A percentile compares a stretch with the other conserved stretches of the same genome.
These are phyloP conservation scores for Aspergillus haitiensis DNA, from an alignment of 495 filamentous ascomycete genomes.

Conservation along the genomic window DNA sequence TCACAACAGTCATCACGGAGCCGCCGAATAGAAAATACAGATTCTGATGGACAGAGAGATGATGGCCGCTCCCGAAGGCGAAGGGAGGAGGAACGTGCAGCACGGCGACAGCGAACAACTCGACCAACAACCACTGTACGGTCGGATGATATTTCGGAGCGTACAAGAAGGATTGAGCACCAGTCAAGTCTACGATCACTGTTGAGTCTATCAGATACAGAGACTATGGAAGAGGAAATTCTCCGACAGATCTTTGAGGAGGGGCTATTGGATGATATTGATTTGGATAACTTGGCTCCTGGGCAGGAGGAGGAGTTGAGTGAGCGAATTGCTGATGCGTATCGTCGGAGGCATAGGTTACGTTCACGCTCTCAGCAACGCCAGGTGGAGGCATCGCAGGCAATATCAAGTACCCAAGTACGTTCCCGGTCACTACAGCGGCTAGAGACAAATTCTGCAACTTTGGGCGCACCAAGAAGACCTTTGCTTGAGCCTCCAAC, in stretches of 20 bases:
- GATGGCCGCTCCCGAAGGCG: conserved; percentile 43
- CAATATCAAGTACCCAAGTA: conserved; percentile 29
- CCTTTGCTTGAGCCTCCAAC: conserved; percentile 51
- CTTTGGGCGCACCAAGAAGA: conserved; percentile 31
- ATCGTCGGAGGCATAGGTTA: conserved; percentile 64
- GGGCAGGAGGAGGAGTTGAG: conserved; percentile 81
- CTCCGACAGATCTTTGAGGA: conserved; percentile 85
- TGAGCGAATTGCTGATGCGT: conserved; percentile 84
- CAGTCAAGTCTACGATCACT: conserved; percentile 84
- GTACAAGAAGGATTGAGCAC: conserved; percentile 67
- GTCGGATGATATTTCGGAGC: conserved; percentile 25
- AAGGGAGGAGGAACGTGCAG: conserved; percentile 46
- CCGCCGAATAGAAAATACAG: conserved; percentile 33
- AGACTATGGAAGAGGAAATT: conserved; percentile 86
- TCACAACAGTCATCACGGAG: conserved; percentile 26
- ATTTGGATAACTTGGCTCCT: conserved; percentile 76
- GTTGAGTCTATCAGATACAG: conserved; percentile 72
- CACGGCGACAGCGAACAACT: conserved; percentile 28
- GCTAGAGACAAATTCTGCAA: conserved; percentile 17
- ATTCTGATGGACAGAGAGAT: conserved; percentile 34
- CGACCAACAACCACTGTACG: background rate
- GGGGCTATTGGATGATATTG: conserved; percentile 79
- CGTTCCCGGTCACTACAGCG: conserved; percentile 41
- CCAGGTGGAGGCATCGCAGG: conserved; percentile 30
- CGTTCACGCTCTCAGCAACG: conserved; percentile 36